Evolutionary conservation across 192 early-diverging fungal genomes (phyloP).

Genomic region (Coemansia sp.): DNA sequence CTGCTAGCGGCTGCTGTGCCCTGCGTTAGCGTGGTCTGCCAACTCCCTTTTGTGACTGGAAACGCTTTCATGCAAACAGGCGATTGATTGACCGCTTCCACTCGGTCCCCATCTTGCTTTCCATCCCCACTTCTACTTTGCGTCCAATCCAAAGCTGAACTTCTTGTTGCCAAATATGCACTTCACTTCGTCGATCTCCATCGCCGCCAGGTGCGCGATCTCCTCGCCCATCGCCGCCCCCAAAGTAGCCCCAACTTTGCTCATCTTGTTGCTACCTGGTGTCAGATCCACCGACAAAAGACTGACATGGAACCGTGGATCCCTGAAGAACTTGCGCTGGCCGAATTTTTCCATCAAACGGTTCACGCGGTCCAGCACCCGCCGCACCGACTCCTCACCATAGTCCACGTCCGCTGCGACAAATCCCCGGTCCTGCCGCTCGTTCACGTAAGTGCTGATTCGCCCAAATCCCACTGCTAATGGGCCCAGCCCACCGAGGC

Average conservation of each 20-base stretch:
- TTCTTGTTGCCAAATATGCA: constrained; percentile 42
- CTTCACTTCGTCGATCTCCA: constrained; percentile 40
- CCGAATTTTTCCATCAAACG: constrained; percentile 40
- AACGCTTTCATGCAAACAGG: not conserved
- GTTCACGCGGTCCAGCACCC: constrained; percentile 33
- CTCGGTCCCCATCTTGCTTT: not conserved
- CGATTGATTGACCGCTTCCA: not conserved
- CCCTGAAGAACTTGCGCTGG: constrained; percentile 35
- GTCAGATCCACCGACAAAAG: constrained; percentile 27
- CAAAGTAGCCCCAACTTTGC: constrained; percentile 22
- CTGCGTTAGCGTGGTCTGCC: constrained; percentile 1
- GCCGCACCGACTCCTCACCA: constrained; percentile 21
- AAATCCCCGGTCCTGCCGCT: constrained; percentile 38
- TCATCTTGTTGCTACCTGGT: not conserved
- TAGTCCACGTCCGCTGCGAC: constrained; percentile 35
- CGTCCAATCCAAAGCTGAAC: constrained; percentile 29
- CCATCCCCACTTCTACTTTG: not conserved
- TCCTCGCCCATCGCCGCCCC: constrained; percentile 37
- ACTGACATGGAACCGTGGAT: constrained; percentile 50
- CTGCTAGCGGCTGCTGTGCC: not conserved
- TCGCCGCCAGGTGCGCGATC: constrained; percentile 36
- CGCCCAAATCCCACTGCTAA: constrained; percentile 37
- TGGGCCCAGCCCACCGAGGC: not conserved
- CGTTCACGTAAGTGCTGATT: constrained; percentile 29
- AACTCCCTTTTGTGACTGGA: not conserved